Evolutionary conservation across 2,329 filamentous ascomycete genomes (phyloP).

Genomic region (Monosporascus sp.): DNA sequence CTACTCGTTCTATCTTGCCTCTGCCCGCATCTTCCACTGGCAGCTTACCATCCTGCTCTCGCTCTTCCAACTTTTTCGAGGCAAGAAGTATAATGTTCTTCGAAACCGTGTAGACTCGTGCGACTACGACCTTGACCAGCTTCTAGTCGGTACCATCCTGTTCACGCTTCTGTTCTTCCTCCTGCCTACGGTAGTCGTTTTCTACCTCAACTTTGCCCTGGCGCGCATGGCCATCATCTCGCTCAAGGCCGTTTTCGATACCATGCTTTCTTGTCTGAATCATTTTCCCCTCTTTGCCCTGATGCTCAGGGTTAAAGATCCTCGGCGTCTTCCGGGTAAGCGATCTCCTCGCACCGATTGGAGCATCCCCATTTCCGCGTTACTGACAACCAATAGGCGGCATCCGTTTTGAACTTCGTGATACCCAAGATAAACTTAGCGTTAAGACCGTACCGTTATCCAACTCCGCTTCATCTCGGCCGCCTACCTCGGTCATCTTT

Average conservation of each 20-base stretch:
- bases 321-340: conserved; percentile 75
- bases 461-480: conserved; percentile 25
- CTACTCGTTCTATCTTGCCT: conserved; percentile 96
- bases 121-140: conserved; percentile 96
- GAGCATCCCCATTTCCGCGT: conserved; percentile 7
- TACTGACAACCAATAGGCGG: conserved; percentile 49
- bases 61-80: conserved; percentile 96
- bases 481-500: conserved; percentile 75
- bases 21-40: conserved; percentile 96
- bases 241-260: conserved; percentile 87
- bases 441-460: conserved; percentile 26
- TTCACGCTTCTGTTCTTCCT: conserved; percentile 95
- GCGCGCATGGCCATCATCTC: conserved; percentile 93
- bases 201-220: conserved; percentile 92
- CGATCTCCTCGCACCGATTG: conserved; percentile 1
- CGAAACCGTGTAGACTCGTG: conserved; percentile 97
- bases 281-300: conserved; percentile 96
- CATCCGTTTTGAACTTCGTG: conserved; percentile 83
- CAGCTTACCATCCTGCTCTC: conserved; percentile 94
- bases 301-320: conserved; percentile 94
- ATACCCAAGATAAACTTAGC: conserved; percentile 54
- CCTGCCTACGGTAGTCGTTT: conserved; percentile 89
- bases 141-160: conserved; percentile 91
- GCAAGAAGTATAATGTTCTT: conserved; percentile 95
- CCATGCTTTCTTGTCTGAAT: conserved; percentile 86